A percentile compares a stretch with the other conserved stretches of the same genome.
Evolutionary conservation across 768 basidiomycete species (phyloP).

Genomic region (Serendipita sp.): DNA sequence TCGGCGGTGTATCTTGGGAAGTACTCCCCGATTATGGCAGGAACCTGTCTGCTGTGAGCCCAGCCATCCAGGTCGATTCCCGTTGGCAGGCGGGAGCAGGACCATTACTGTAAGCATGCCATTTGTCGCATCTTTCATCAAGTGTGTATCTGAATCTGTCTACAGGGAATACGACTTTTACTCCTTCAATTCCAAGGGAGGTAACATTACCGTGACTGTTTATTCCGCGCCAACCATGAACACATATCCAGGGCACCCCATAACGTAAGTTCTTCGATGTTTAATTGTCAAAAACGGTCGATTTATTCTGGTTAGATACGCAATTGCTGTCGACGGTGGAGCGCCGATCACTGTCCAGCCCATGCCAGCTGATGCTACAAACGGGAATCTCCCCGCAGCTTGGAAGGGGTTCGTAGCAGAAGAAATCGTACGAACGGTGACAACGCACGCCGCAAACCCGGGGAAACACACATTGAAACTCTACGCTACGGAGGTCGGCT

Average conservation of each 20-base stretch:
- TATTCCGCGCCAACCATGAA: conserved; percentile 40
- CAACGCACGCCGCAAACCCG: conserved; percentile 25
- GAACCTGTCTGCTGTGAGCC: conserved; percentile 44
- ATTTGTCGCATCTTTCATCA: not conserved
- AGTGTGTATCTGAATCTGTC: not conserved
- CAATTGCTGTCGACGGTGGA: conserved; percentile 34
- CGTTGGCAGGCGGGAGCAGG: conserved; percentile 43
- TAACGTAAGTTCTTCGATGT: not conserved
- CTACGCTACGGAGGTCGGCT: conserved; percentile 35
- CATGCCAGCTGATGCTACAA: conserved; percentile 23
- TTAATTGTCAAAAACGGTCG: not conserved
- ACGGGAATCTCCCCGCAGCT: conserved; percentile 29
- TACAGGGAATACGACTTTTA: conserved; percentile 49
- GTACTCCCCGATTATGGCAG: conserved; percentile 45
- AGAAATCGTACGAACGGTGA: conserved; percentile 28
- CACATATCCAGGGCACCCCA: conserved; percentile 27
- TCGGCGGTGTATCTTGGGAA: conserved; percentile 39
- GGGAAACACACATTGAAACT: conserved; percentile 48
- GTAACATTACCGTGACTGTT: conserved; percentile 33
- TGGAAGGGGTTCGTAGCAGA: conserved; percentile 48
- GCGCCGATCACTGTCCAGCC: conserved; percentile 15
- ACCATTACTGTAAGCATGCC: conserved; percentile 35
- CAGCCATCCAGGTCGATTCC: conserved; percentile 34
- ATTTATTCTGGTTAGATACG: conserved; percentile 31
- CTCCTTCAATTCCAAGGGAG: conserved; percentile 31